These are phyloP conservation scores for Raphidocelis subcapitata DNA, from an alignment of 139 green algal genomes.

Conservation along the genomic window DNA sequence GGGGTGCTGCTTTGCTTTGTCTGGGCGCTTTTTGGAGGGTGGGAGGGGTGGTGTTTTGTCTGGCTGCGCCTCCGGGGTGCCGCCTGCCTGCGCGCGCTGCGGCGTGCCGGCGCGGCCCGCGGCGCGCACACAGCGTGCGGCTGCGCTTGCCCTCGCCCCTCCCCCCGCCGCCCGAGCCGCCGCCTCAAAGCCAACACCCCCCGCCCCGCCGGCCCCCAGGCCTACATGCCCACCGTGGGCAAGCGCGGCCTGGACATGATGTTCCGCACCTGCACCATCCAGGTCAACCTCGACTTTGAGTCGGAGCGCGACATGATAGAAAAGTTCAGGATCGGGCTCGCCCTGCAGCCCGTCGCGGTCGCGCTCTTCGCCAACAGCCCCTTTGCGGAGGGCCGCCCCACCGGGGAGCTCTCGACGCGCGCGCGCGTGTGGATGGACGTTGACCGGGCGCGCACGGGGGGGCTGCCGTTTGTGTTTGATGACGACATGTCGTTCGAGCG, in stretches of 20 bases:
- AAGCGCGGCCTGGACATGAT: constrained; percentile 98
- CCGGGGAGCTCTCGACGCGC: constrained; percentile 45
- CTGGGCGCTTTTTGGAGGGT: too few species aligned
- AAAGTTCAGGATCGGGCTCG: constrained; percentile 94
- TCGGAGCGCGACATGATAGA: constrained; percentile 95
- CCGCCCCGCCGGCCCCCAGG: too few species aligned
- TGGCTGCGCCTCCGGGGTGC: too few species aligned
- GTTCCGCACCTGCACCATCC: constrained; percentile 97
- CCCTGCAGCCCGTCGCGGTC: constrained; percentile 96
- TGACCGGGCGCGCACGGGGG: constrained; percentile 83
- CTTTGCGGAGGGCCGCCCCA: constrained; percentile 92
- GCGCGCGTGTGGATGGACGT: constrained; percentile 91
- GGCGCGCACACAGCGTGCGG: too few species aligned
- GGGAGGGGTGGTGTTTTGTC: too few species aligned
- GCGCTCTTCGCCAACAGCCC: constrained; percentile 98
- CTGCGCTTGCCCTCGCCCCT: too few species aligned
- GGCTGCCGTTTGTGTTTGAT: constrained; percentile 96
- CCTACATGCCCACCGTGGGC: constrained; percentile 93
- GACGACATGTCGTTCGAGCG: constrained; percentile 82
- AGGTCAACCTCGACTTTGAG: constrained; percentile 99
- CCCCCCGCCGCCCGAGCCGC: too few species aligned
- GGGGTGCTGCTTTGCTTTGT: too few species aligned
- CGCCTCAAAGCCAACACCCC: constrained; percentile 1
- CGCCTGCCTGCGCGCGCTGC: too few species aligned
- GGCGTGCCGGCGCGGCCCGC: too few species aligned